These are phyloP conservation scores for Xylariomycetidae sp. DNA, from an alignment of 2,329 filamentous ascomycete genomes.

Conservation along the genomic window DNA sequence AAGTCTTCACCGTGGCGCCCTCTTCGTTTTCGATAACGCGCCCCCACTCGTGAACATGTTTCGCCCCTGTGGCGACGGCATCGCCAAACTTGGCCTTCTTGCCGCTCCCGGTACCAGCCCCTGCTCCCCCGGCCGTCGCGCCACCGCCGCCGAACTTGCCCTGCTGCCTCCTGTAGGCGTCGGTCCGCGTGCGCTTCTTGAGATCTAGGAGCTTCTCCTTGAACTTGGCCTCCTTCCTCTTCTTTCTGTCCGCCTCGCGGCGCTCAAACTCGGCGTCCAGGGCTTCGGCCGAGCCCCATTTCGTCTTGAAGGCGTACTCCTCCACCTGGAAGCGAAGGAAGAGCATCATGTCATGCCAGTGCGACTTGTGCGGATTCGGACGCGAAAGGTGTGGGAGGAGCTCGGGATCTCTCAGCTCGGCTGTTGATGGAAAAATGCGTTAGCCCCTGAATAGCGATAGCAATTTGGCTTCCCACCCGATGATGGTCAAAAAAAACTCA, in stretches of 20 bases:
- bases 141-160: constrained; percentile 43
- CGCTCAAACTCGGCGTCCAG: constrained; percentile 85
- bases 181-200: constrained; percentile 89
- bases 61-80: constrained; percentile 59
- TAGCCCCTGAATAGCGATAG: too few relatives aligned
- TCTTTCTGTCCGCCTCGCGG: constrained; percentile 74
- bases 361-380: constrained; percentile 91
- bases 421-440: constrained; percentile 33
- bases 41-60: constrained; percentile 88
- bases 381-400: constrained; percentile 82
- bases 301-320: constrained; percentile 80
- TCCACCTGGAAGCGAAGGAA: constrained; percentile 93
- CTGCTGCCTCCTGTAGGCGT: constrained; percentile 74
- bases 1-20: constrained; percentile 78
- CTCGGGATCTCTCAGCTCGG: constrained; percentile 84
- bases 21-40: constrained; percentile 62
- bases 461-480: too few relatives aligned
- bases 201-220: constrained; percentile 81
- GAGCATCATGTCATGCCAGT: constrained; percentile 99
- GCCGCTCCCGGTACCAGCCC: constrained; percentile 29
- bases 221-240: constrained; percentile 85
- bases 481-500: constrained; percentile 38
- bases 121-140: constrained; percentile 32
- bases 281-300: constrained; percentile 85
- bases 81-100: constrained; percentile 68